Conservation (phyloP, 345 rosid genomes). For the Physaria fendleri region DNA sequence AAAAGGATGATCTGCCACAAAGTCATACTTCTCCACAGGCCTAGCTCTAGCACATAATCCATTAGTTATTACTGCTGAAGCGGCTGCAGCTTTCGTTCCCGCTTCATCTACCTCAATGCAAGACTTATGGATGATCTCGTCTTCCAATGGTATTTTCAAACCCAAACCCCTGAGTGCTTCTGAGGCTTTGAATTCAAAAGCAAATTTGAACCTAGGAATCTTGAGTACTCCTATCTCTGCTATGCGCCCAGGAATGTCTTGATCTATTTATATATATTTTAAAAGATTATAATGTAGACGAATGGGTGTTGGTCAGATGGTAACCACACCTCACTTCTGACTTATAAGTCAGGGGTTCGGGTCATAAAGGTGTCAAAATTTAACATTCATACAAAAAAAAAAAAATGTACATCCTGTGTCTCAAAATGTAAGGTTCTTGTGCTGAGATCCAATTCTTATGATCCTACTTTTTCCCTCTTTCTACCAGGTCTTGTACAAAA, state of each 20-base stretch:
- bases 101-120: too few species aligned
- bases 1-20: constrained; percentile 20
- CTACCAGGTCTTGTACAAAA: constrained; percentile 74
- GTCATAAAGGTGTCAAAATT: too few species aligned
- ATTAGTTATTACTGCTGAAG: background rate
- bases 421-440: background rate
- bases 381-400: too few species aligned
- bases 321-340: too few species aligned
- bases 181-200: constrained; percentile 1
- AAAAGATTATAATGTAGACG: too few species aligned
- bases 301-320: too few species aligned
- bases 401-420: background rate
- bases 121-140: background rate
- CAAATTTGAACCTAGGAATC: too few species aligned
- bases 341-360: too few species aligned
- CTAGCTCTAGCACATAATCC: background rate
- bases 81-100: too few species aligned
- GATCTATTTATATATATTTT: too few species aligned
- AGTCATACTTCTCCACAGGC: background rate
- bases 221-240: too few species aligned
- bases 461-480: constrained; percentile 2
- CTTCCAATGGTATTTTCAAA: background rate
- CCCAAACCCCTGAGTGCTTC: constrained; percentile 5
- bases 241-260: too few species aligned
- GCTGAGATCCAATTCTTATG: constrained; percentile 7